Evolutionary conservation across 129 eudicot species (phyloP).

Genomic region (sunflower (Helianthus annuus)): HanXRQr2.0-SUNRISE NC_035440.2:14175627-14176126

Average conservation of each 20-base stretch:
- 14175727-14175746: constrained; percentile 77
- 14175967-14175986: constrained; percentile 88
- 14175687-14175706: constrained; percentile 48
- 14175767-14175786: constrained; percentile 1
- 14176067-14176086: neutral
- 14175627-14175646: neutral
- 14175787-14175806: neutral
- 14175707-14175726: constrained; percentile 72
- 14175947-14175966: constrained; percentile 92
- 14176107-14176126: constrained; percentile 71
- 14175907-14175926: constrained; percentile 95
- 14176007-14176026: neutral
- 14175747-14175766: constrained; percentile 62
- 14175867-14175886: constrained; percentile 46
- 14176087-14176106: constrained; percentile 71
- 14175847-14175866: neutral
- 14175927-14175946: constrained; percentile 82
- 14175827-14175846: neutral
- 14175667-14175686: neutral
- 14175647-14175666: constrained; percentile 1
- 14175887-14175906: constrained; percentile 63
- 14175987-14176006: constrained; percentile 65
- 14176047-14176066: neutral
- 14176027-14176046: constrained; percentile 14
- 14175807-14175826: neutral